Evolutionary conservation across 495 filamentous ascomycete genomes (phyloP).

Genomic region (Ascobolus immersus): DNA sequence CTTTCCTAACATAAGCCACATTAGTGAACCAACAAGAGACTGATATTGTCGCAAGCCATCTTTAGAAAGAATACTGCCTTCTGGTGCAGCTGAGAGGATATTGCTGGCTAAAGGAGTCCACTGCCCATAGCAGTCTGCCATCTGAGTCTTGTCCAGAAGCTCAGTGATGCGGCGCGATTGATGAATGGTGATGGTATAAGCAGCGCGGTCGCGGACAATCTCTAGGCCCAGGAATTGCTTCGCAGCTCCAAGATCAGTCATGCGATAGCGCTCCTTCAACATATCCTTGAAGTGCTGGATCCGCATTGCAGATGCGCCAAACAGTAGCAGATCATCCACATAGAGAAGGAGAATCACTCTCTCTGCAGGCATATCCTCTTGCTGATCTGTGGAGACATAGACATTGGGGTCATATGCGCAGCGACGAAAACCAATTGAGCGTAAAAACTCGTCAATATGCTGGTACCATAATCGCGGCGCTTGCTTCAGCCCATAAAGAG

Average conservation of each 20-base stretch:
- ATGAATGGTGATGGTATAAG: too few relatives aligned
- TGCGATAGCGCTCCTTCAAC: conserved; percentile 1
- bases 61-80: too few relatives aligned
- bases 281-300: background rate
- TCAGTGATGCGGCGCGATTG: background rate
- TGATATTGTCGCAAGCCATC: too few relatives aligned
- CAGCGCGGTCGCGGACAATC: conserved; percentile 2
- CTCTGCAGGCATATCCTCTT: too few relatives aligned
- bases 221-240: conserved; percentile 3
- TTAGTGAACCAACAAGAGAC: conserved; percentile 11
- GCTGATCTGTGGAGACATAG: background rate
- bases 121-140: background rate
- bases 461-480: conserved; percentile 3
- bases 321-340: conserved; percentile 4
- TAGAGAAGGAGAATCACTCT: conserved; percentile 2
- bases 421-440: background rate
- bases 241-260: conserved; percentile 4
- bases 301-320: too few relatives aligned
- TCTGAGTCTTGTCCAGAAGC: background rate
- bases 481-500: conserved; percentile 4
- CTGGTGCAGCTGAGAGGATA: too few relatives aligned
- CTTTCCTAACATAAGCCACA: conserved; percentile 11
- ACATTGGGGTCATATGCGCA: background rate
- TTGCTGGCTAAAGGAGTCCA: too few relatives aligned
- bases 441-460: conserved; percentile 1